A percentile compares a stretch with the other conserved stretches of the same genome.
phyloP scores from a whole-genome alignment of 202 grass and related monocot genomes.

The Zizania palustris region DNA sequence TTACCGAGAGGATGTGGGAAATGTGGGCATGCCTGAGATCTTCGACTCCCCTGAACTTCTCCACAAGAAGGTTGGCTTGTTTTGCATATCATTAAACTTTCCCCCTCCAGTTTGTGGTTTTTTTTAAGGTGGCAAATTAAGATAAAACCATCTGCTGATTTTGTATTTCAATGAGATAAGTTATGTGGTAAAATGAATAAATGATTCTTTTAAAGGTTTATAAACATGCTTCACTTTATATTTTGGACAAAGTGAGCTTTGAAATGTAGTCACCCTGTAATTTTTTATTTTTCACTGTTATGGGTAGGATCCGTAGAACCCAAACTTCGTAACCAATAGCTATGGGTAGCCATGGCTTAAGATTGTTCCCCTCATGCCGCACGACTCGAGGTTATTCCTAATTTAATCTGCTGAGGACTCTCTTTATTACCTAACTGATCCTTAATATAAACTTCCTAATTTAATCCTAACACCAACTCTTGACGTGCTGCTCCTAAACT shows the following conservation, averaged over 20 bases:
- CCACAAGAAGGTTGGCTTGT: slow-evolving; percentile 44
- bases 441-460: too few species aligned
- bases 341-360: too few species aligned
- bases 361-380: too few species aligned
- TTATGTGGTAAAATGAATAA: not conserved
- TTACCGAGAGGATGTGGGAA: slow-evolving; percentile 82
- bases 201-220: not conserved
- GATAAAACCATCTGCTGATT: not conserved
- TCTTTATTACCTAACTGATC: too few species aligned
- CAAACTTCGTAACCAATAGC: too few species aligned
- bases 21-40: slow-evolving; percentile 88
- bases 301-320: too few species aligned
- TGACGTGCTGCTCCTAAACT: too few species aligned
- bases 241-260: not conserved
- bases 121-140: not conserved
- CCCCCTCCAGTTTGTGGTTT: not conserved
- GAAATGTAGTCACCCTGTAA: not conserved
- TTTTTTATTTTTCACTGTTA: not conserved
- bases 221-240: not conserved
- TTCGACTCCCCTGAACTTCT: slow-evolving; percentile 65
- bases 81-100: not conserved
- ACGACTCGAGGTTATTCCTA: too few species aligned
- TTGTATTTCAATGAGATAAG: not conserved
- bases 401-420: too few species aligned
- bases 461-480: too few species aligned